These are phyloP conservation scores for Phytophthora niederhauseri DNA, from an alignment of 352 stramenopile genomes.

Conservation along the genomic window DNA sequence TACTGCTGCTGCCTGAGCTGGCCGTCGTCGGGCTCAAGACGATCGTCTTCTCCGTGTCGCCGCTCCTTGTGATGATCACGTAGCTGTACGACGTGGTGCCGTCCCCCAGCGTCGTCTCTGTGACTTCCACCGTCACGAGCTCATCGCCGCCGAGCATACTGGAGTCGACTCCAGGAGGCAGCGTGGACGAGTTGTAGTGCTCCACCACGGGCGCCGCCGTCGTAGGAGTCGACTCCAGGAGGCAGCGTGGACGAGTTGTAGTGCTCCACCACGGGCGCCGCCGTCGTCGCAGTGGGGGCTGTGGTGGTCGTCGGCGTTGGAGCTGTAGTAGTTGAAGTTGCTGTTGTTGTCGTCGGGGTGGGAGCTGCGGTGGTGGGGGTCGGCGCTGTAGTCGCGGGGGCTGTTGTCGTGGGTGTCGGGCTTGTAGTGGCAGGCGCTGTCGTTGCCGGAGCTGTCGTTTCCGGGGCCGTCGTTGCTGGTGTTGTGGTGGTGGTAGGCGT, in stretches of 20 bases:
- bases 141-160: constrained; percentile 43
- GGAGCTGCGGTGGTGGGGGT: constrained; percentile 3
- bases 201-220: constrained; percentile 21
- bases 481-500: constrained; percentile 3
- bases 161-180: constrained; percentile 38
- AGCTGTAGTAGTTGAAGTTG: constrained; percentile 8
- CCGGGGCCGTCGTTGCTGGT: background rate
- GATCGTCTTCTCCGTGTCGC: constrained; percentile 26
- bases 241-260: no score
- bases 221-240: no score
- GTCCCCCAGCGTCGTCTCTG: constrained; percentile 32
- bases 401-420: background rate
- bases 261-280: no score
- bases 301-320: constrained; percentile 12
- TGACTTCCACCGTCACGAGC: constrained; percentile 46
- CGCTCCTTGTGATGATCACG: constrained; percentile 46
- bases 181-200: constrained; percentile 45
- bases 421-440: background rate
- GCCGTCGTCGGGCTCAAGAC: constrained; percentile 12
- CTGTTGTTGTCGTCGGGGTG: constrained; percentile 1
- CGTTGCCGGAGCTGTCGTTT: background rate
- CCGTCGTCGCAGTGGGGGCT: background rate
- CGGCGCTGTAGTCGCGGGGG: background rate
- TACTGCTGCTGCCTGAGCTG: constrained; percentile 6
- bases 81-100: constrained; percentile 44